These are phyloP conservation scores for Fusarium illudens DNA, from an alignment of 2,329 filamentous ascomycete genomes.

Conservation along the genomic window DNA sequence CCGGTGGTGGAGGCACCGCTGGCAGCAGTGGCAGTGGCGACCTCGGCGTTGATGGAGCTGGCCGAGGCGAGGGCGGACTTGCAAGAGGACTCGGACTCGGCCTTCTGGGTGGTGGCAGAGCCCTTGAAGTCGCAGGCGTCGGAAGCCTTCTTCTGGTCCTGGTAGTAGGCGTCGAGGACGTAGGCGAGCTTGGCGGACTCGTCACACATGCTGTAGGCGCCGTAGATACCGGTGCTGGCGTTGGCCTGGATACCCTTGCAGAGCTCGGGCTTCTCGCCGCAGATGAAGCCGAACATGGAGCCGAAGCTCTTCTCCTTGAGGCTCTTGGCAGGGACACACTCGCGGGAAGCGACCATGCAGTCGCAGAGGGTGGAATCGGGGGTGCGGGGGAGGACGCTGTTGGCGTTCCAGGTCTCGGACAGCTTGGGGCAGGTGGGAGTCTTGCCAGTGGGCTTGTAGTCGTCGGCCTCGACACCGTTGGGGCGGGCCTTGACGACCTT, in stretches of 20 bases:
- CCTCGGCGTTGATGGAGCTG: conserved; percentile 61
- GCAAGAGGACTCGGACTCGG: conserved; percentile 63
- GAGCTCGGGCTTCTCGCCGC: conserved; percentile 62
- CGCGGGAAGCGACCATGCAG: conserved; percentile 82
- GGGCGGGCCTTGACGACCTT: conserved; percentile 75
- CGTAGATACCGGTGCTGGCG: conserved; percentile 73
- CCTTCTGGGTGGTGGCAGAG: conserved; percentile 64
- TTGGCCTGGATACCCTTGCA: conserved; percentile 77
- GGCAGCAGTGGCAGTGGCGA: conserved; percentile 56
- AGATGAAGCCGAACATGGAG: conserved; percentile 78
- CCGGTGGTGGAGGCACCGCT: conserved; percentile 43
- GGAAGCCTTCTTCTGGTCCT: conserved; percentile 59
- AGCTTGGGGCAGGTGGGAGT: conserved; percentile 75
- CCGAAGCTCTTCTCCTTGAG: conserved; percentile 68
- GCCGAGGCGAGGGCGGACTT: conserved; percentile 67
- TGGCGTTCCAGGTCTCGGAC: conserved; percentile 69
- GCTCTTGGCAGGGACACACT: conserved; percentile 71
- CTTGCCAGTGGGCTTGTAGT: conserved; percentile 79
- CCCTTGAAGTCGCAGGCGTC: conserved; percentile 77
- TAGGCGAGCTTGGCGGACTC: conserved; percentile 75
- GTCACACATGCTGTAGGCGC: conserved; percentile 81
- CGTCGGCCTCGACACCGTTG: conserved; percentile 67
- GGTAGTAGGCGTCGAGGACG: conserved; percentile 78
- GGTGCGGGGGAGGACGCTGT: conserved; percentile 77
- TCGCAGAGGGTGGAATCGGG: conserved; percentile 82